Conservation (phyloP, 495 filamentous ascomycete genomes). For the Hypoxylon fuscum region DNA sequence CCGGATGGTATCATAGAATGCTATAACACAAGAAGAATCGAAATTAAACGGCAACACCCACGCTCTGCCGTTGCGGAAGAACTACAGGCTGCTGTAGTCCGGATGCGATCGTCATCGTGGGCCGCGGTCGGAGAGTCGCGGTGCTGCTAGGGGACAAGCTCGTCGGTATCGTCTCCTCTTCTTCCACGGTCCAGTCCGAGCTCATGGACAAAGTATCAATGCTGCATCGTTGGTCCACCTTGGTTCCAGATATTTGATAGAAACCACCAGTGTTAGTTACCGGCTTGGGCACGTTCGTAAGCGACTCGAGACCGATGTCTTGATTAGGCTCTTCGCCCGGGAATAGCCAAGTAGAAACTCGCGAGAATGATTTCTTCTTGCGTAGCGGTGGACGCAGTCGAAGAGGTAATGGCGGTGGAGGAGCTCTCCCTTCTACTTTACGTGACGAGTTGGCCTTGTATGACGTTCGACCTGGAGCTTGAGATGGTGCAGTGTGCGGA, state of each 20-base stretch:
- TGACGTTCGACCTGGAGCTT: conserved; percentile 25
- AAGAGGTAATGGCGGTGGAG: conserved; percentile 63
- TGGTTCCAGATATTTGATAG: conserved; percentile 58
- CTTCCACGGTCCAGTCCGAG: conserved; percentile 54
- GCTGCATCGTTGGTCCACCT: conserved; percentile 43
- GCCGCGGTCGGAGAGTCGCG: conserved; percentile 40
- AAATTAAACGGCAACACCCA: conserved; percentile 57
- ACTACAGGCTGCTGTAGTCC: conserved; percentile 38
- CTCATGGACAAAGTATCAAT: conserved; percentile 51
- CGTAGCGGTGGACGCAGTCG: conserved; percentile 59
- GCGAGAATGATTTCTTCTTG: conserved; percentile 67
- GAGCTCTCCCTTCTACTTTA: conserved; percentile 46
- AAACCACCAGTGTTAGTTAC: conserved; percentile 59
- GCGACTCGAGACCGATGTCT: conserved; percentile 50
- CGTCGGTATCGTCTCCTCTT: conserved; percentile 52
- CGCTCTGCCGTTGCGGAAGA: conserved; percentile 50
- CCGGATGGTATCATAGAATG: conserved; percentile 40
- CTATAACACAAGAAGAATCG: conserved; percentile 34
- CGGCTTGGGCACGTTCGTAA: conserved; percentile 60
- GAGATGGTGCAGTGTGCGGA: conserved; percentile 47
- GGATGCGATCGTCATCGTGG: conserved; percentile 34
- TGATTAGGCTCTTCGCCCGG: conserved; percentile 45
- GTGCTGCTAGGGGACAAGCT: conserved; percentile 55
- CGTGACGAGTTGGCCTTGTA: conserved; percentile 43
- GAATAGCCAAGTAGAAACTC: conserved; percentile 65